Conservation (phyloP, 2,329 filamentous ascomycete species). For the Fusarium albidum region DNA sequence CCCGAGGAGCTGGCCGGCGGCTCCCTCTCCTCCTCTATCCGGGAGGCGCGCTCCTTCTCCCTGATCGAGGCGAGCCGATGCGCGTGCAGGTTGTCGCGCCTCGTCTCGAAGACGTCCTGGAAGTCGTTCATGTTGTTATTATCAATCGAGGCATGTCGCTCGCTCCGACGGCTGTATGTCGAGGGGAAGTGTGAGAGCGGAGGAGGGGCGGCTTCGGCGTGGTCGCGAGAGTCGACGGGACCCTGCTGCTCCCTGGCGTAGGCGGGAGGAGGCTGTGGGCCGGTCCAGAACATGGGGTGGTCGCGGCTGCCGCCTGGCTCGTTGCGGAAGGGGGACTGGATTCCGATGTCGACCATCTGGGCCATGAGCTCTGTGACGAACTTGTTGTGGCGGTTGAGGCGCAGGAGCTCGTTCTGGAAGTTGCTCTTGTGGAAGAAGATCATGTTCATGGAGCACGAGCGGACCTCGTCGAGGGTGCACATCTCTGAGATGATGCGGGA, state of each 20-base stretch:
- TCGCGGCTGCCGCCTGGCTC: constrained; percentile 75
- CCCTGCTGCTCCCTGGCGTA: constrained; percentile 44
- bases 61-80: constrained; percentile 49
- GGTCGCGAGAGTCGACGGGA: constrained; percentile 23
- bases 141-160: constrained; percentile 37
- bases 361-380: constrained; percentile 93
- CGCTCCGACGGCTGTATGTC: constrained; percentile 26
- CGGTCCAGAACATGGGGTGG: constrained; percentile 67
- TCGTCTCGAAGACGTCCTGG: constrained; percentile 56
- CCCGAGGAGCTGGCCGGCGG: constrained; percentile 42
- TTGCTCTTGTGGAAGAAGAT: constrained; percentile 98
- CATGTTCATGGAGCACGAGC: constrained; percentile 87
- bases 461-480: constrained; percentile 79
- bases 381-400: constrained; percentile 89
- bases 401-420: constrained; percentile 93
- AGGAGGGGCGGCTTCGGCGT: constrained; percentile 20
- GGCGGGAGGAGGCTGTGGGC: constrained; percentile 46
- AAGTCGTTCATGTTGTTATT: constrained; percentile 52
- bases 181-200: constrained; percentile 24
- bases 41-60: constrained; percentile 46
- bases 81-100: constrained; percentile 47
- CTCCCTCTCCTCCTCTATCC: constrained; percentile 39
- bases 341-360: constrained; percentile 82
- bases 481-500: constrained; percentile 87
- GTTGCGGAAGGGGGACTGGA: constrained; percentile 74